Conservation (phyloP, 2,329 filamentous ascomycete species). For the Fonsecaea monophora region DNA sequence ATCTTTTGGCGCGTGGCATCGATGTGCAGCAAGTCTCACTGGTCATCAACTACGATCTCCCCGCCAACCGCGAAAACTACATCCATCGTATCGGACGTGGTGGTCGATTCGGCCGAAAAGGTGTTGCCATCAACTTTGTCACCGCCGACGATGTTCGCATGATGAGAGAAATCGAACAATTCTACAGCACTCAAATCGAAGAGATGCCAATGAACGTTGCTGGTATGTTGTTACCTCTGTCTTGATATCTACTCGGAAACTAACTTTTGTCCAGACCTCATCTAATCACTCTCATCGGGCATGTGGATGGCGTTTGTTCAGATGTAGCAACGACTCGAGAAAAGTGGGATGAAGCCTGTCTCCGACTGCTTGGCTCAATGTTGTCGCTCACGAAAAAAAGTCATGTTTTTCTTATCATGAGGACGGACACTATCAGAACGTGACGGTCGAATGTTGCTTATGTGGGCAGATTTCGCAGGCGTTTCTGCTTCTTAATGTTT, state of each 20-base stretch:
- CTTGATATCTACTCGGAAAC: background rate
- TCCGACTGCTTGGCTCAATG: slow-evolving; percentile 42
- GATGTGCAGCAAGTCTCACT: slow-evolving; percentile 99
- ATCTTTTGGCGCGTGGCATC: slow-evolving; percentile 98
- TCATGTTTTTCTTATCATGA: slow-evolving; percentile 34
- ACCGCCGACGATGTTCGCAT: slow-evolving; percentile 98
- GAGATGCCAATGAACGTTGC: slow-evolving; percentile 98
- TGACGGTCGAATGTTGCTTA: slow-evolving; percentile 28
- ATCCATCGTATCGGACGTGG: slow-evolving; percentile 99
- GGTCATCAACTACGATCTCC: slow-evolving; percentile 99
- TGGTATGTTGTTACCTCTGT: slow-evolving; percentile 55
- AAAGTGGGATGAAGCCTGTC: slow-evolving; percentile 43
- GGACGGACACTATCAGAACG: slow-evolving; percentile 33
- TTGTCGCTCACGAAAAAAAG: slow-evolving; percentile 35
- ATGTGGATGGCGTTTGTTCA: slow-evolving; percentile 41
- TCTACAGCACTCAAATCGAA: slow-evolving; percentile 99
- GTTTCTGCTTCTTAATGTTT: slow-evolving; percentile 34
- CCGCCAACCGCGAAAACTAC: slow-evolving; percentile 99
- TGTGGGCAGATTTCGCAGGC: slow-evolving; percentile 34
- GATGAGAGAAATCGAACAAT: slow-evolving; percentile 99
- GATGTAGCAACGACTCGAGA: slow-evolving; percentile 37
- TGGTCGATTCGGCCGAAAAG: slow-evolving; percentile 99
- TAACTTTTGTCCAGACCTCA: slow-evolving; percentile 41
- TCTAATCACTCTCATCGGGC: slow-evolving; percentile 39
- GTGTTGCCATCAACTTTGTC: slow-evolving; percentile 99